Evolutionary conservation across 2,329 filamentous ascomycete genomes (phyloP), one percentile per base, ranked within the genome.

Genomic region (Chaetomium strumarium): DNA sequence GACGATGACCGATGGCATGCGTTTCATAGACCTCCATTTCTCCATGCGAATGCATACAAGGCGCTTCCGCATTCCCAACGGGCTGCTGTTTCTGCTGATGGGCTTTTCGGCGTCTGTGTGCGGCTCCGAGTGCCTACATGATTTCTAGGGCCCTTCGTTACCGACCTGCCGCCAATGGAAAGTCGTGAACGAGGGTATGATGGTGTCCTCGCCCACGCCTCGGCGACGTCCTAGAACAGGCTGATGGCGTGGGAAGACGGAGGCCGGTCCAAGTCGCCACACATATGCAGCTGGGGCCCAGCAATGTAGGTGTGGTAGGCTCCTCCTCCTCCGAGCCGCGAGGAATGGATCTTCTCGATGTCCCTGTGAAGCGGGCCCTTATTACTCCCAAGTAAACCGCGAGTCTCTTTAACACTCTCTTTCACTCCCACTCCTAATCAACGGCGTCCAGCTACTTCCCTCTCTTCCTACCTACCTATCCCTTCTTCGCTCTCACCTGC

Each of bases 331-430:
- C n/a, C 16, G 37, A 13, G 24, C 24, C 5, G 12, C 24, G 12
- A 44, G 51, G 40, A 45, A 52, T 49, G 45, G 40, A 52, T 49
- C 34, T 6, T 37, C 50, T 41, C 9, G 42, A 17, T 24, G 36
- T 46, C 14, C 24, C 29, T 9, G 19, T 33, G 13, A 29, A 6
- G 40, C 20, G 24, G 19, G 8, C 2, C 10, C 16, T 19, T 20
- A 24, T 24, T 20, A 24, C 7, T 24, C 14, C 20, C 6, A 16
- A 17, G 40, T 17, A 13, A 2, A 16, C 13, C 8, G 1, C 14
- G 7, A 33, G 13, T 24, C 17, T 16, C 38, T 20, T 17, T 14
- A 38, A 17, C 31, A 43, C 34, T 12, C 13, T 13, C 34, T 38
- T 38, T 7, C 14, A 24, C 24, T 24, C 24, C 20, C 13, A 30